Evolutionary conservation across 768 basidiomycete species (phyloP).

Genomic region (Leccinum truebloodii): DNA sequence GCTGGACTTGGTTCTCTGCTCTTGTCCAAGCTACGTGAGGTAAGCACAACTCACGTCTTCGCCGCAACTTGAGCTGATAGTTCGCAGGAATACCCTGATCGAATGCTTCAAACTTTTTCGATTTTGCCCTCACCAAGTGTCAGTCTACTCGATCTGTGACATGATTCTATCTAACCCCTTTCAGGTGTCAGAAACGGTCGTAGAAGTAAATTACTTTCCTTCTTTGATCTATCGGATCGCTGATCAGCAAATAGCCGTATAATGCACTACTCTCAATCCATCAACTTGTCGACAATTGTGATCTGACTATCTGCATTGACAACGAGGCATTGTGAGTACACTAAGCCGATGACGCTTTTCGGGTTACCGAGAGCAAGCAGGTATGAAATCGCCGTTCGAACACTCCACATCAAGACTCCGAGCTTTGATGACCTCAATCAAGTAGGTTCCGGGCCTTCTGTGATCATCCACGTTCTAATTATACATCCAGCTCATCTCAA

Average conservation of each 20-base stretch:
- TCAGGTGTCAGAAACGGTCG: conserved; percentile 50
- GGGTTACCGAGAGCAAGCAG: conserved; percentile 36
- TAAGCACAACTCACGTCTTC: conserved; percentile 27
- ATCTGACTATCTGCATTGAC: conserved; percentile 82
- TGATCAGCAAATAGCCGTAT: conserved; percentile 56
- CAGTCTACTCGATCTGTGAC: conserved; percentile 10
- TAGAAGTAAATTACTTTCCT: conserved; percentile 42
- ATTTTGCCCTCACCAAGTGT: conserved; percentile 59
- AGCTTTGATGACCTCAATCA: conserved; percentile 68
- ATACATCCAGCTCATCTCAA: conserved; percentile 61
- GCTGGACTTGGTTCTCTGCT: conserved; percentile 82
- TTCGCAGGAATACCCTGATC: conserved; percentile 56
- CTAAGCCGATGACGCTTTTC: neutral
- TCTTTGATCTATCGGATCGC: neutral
- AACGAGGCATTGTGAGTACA: conserved; percentile 76
- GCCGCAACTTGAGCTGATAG: neutral
- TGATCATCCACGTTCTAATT: neutral
- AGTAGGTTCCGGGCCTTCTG: conserved; percentile 38
- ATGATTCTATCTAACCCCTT: conserved; percentile 13
- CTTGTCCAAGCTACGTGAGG: conserved; percentile 81
- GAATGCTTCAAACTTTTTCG: conserved; percentile 54
- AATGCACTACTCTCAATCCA: conserved; percentile 83
- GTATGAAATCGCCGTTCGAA: conserved; percentile 69
- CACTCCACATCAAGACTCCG: conserved; percentile 65
- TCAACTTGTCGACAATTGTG: conserved; percentile 87